Base-by-base conservation (phyloP, 2,329 filamentous ascomycete species). In the Davidsoniella neocaledoniae region DNA sequence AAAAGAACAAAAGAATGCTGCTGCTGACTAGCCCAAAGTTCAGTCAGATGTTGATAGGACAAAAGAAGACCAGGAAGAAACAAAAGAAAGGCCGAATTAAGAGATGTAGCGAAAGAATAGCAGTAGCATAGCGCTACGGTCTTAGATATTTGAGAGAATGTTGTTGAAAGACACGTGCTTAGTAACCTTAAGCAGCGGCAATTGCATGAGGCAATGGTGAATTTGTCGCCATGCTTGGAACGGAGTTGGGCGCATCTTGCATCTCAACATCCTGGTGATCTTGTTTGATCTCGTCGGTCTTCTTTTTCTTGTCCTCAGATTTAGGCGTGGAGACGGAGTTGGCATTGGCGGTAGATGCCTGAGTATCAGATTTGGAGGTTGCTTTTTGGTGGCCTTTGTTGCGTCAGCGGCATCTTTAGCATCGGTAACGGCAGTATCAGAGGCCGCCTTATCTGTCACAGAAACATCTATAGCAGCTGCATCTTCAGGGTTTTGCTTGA, bases 281-380 rank as follows among this genome's bases (percentile, higher is more conserved):
- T n/a, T 26, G 19, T 14, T 47, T 48, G 26, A 64, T 64, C 54
- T 66, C 66, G 58, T 66, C 68, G 58, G 71, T 73, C 61, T 72
- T 72, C 46, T 82, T 81, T 56, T 76, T 76, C 58, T 77, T 75
- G 60, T 78, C 77, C 6, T 6, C 21, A 1, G 38, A 3, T 12
- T 16, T 41, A n/a, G 21, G 16, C 16, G 17, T 33, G 8, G 5
- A 33, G 26, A 33, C 10, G 26, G 26, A 9, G 7, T 33, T 33
- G 26, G 3, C 10, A 33, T 33, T 33, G 10, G 10, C 26, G 10
- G 26, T 33, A 33, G 26, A 21, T 23, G 12, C 23, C 14, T 16
- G 21, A 14, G 16, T 40, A 6, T 36, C 39, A 8, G 3, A 9
- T 12, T 9, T 33, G 26, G 8, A 33, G 10, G 58, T 70, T 63